These are phyloP conservation scores for Euryodendron excelsum DNA, from an alignment of 148 eudicot species.

Conservation along the genomic window DNA sequence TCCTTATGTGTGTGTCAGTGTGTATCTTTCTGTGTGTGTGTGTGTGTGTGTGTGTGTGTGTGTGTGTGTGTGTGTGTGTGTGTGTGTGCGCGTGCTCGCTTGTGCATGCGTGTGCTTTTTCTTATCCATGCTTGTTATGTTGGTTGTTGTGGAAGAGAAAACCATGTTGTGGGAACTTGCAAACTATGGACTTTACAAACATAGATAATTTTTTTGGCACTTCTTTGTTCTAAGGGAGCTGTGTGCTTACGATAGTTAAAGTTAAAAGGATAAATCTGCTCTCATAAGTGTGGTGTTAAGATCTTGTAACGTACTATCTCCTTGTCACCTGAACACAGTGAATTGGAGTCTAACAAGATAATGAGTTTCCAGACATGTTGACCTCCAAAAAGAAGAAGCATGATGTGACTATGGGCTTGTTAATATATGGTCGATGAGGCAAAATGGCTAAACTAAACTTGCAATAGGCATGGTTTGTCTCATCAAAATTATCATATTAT, in stretches of 20 bases:
- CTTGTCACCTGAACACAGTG: too few relatives aligned
- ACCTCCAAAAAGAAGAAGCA: neutral
- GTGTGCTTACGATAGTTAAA: neutral
- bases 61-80: neutral
- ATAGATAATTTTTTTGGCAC: neutral
- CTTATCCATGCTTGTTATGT: neutral
- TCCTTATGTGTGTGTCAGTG: neutral
- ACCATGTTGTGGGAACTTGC: neutral
- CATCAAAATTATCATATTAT: neutral
- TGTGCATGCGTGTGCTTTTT: neutral
- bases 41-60: neutral
- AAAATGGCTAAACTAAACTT: neutral
- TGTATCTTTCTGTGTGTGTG: neutral
- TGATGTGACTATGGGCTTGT: neutral
- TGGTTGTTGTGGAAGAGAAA: constrained; percentile 9
- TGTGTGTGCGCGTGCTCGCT: neutral
- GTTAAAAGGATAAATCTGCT: too few relatives aligned
- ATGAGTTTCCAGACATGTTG: neutral
- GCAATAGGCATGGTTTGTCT: neutral
- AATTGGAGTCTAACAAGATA: neutral
- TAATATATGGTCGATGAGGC: neutral
- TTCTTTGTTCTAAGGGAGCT: neutral
- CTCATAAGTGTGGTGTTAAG: neutral
- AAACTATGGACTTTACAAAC: neutral
- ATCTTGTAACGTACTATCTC: neutral